Evolutionary conservation across 2,329 filamentous ascomycete species (phyloP).

Genomic region (Diaporthe amygdali): DNA sequence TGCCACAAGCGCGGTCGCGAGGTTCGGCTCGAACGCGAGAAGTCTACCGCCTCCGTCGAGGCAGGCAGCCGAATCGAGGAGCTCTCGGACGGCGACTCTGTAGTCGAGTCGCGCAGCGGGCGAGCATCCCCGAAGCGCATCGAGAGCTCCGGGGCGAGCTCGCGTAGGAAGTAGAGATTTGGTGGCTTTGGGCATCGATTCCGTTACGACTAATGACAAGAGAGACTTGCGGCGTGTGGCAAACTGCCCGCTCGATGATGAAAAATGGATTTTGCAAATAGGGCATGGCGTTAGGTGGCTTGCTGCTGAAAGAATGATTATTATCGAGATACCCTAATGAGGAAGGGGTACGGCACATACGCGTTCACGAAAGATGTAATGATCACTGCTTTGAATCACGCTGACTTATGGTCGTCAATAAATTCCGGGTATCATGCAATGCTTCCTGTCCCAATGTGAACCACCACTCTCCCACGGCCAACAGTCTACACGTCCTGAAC

Average conservation of each 20-base stretch:
- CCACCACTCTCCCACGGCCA: neutral
- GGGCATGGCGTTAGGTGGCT: neutral
- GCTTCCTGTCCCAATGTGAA: neutral
- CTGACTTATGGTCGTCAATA: neutral
- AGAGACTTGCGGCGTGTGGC: neutral
- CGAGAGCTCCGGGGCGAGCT: constrained; percentile 1
- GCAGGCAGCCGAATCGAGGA: constrained; percentile 50
- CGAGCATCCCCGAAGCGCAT: constrained; percentile 9
- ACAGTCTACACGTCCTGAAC: constrained; percentile 62
- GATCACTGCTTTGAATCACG: neutral
- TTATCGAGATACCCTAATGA: neutral
- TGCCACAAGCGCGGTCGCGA: constrained; percentile 95
- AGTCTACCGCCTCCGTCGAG: constrained; percentile 33
- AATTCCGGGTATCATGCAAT: constrained; percentile 18
- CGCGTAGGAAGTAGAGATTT: neutral
- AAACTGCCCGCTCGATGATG: neutral
- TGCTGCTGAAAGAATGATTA: neutral
- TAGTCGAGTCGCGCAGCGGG: constrained; percentile 18
- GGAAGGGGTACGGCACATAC: neutral
- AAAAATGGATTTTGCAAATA: neutral
- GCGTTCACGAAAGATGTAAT: neutral
- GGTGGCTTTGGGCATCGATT: neutral
- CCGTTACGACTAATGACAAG: neutral
- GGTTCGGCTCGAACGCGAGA: constrained; percentile 71
- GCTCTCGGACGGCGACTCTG: constrained; percentile 43